Percentiles rank a stretch among this genome's conserved stretches.
phyloP scores from a whole-genome alignment of 768 basidiomycete species.

The Russula sp. region DNA sequence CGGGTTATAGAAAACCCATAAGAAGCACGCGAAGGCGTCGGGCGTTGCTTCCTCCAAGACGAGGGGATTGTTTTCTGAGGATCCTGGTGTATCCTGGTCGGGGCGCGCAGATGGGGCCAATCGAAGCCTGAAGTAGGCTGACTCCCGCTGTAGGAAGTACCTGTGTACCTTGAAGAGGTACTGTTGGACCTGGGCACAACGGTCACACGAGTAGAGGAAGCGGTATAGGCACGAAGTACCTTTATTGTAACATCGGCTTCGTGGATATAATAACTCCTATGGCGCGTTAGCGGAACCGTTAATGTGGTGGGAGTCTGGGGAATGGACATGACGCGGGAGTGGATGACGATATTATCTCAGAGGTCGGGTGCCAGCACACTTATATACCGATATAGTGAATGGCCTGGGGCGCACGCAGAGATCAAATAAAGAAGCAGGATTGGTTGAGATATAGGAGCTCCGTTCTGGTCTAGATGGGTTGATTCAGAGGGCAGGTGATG shows the following conservation, averaged over 20 bases:
- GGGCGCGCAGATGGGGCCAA: neutral
- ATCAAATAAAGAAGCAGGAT: neutral
- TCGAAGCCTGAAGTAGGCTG: slow-evolving; percentile 1
- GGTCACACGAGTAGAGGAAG: neutral
- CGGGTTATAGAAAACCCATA: slow-evolving; percentile 33
- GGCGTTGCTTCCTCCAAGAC: slow-evolving; percentile 25
- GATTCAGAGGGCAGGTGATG: neutral
- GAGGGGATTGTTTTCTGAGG: slow-evolving; percentile 28
- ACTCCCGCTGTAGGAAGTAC: slow-evolving; percentile 12
- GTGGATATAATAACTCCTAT: slow-evolving; percentile 11
- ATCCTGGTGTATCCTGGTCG: slow-evolving; percentile 26
- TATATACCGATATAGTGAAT: slow-evolving; percentile 7
- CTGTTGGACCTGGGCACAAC: slow-evolving; percentile 4
- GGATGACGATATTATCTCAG: slow-evolving; percentile 1
- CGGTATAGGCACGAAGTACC: neutral
- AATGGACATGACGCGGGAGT: neutral
- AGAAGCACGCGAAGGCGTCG: slow-evolving; percentile 28
- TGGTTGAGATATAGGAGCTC: neutral
- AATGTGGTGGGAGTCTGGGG: neutral
- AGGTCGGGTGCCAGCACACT: neutral
- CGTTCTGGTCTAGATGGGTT: neutral
- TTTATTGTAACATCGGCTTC: slow-evolving; percentile 5
- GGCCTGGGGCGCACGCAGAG: neutral
- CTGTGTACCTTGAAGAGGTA: slow-evolving; percentile 10
- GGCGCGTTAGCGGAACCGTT: neutral